phyloP scores from a whole-genome alignment of 2,329 filamentous ascomycete species.

The Chaetothyriales sp. region DNA sequence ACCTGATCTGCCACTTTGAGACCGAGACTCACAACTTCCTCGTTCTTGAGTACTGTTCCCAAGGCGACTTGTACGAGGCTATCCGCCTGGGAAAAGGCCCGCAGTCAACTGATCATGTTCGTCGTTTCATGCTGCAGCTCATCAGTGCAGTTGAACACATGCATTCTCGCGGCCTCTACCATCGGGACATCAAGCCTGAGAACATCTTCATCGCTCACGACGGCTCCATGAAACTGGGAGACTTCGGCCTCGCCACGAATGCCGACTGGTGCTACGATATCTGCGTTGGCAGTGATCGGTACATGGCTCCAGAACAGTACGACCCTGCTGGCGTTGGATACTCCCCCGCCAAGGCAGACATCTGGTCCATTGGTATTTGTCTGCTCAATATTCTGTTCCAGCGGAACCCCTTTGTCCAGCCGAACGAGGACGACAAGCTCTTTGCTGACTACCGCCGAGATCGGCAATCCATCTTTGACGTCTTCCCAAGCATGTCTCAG shows the following conservation, averaged over 20 bases:
- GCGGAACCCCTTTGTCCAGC: slow-evolving; percentile 86
- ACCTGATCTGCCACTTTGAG: slow-evolving; percentile 80
- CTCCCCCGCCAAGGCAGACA: slow-evolving; percentile 81
- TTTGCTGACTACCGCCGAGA: slow-evolving; percentile 89
- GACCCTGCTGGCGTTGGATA: slow-evolving; percentile 80
- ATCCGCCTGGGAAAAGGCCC: slow-evolving; percentile 82
- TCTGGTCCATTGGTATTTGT: slow-evolving; percentile 96
- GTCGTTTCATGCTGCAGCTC: slow-evolving; percentile 91
- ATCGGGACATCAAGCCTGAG: slow-evolving; percentile 98
- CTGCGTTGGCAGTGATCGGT: slow-evolving; percentile 91
- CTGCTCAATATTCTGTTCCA: slow-evolving; percentile 93
- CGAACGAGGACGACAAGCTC: slow-evolving; percentile 77
- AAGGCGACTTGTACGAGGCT: slow-evolving; percentile 93
- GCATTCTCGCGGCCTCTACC: slow-evolving; percentile 81
- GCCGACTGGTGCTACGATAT: slow-evolving; percentile 85
- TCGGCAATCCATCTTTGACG: slow-evolving; percentile 90
- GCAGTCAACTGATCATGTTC: slow-evolving; percentile 87
- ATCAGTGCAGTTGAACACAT: slow-evolving; percentile 81
- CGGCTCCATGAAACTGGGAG: slow-evolving; percentile 87
- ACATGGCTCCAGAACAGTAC: slow-evolving; percentile 98
- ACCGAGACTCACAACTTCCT: slow-evolving; percentile 81
- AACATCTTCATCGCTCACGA: slow-evolving; percentile 89
- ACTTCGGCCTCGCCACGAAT: slow-evolving; percentile 84
- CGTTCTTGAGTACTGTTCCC: slow-evolving; percentile 87
- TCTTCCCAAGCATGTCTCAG: slow-evolving; percentile 96